Base-by-base conservation (phyloP, 1,284 basidiomycete species). In the Pterula multifida region DNA sequence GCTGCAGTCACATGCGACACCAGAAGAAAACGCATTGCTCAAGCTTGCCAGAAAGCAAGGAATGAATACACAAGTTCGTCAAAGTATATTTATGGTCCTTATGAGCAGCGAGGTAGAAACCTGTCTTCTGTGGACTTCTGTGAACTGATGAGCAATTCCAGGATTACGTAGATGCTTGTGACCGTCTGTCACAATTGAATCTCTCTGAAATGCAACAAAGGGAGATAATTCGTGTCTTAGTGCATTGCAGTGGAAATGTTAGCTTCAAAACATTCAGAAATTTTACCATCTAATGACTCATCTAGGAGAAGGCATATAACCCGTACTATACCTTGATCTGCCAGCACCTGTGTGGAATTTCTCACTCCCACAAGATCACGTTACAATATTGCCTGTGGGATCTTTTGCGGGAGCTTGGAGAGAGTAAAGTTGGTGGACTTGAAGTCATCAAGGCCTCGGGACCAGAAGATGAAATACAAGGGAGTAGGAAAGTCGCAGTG, bases 381-480 rank as follows among this genome's bases (percentile, higher is more conserved):
- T 70, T 98, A 36, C 96, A 98, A 62, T 99, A 92, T 65, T 91
- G 85, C 57, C 69, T 98, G 3, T 99, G 96, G 96, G 96, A 99
- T 64, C 94, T 98, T 61, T 68, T 98, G 28, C 85, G 95, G 9
- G 90, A 91, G 55, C 70, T 98, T 25, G 93, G 92, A 15, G 90
- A 97, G 65, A 78, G 71, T 15, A 75, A 69, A 36, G 88, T 94
- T 26, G 91, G 91, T 1, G 92, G 92, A 1, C 75, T 76, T 0
- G 87, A 85, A 57, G 71, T 90, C 47, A 71, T 90, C 56, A 87
- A 85, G 60, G 78, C 70, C 53, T 61, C 78, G 28, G 70, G 71
- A 9, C 13, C 19, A 54, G 76, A 76, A 21, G 71, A 71, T 24
- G 64, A 57, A 2, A 52, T 57, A 3, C 74, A 76, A 48, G 71